Base-by-base conservation (phyloP, 164 flowering plant species). In the Magnolia kwangsiensis region DNA sequence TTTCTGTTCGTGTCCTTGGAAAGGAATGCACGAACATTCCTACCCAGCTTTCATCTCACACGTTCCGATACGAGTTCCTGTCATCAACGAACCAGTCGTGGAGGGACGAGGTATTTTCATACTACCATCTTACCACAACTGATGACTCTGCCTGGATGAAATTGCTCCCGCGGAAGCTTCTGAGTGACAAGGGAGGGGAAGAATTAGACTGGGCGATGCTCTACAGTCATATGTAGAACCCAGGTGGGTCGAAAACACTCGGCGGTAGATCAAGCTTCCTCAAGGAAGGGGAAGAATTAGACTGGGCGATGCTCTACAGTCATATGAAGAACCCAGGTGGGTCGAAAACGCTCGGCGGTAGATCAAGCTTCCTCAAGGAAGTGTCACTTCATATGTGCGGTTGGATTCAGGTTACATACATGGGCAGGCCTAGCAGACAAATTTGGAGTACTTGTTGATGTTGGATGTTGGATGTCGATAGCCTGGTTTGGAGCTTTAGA, bases 401-500 rank as follows among this genome's bases (percentile, higher is more conserved):
- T 77, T 96, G 87, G 88, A 88, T 11, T 82, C 85, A 0, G 68
- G 72, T 27, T 89, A 95, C 0, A 7, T 81, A 0, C 91, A 92
- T 51, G 86, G 94, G 51, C 61, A 10, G 18, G 99, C 95, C 4
- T 96, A 96, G 75, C 89, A 89, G 80, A 96, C 99, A 0, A 96
- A 96, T 82, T 83, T 96, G 82, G 92, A 96, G 84, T 96, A 96
- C 81, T 77, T 96, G 82, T 74, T 96, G 83, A 67, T 93, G 84
- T 76, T 96, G 84, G 83, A 67, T 93, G 84, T 76, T 96, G 84
- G 94, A 96, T 77, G 90, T 85, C 31, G 98, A 96, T 86, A 87
- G 84, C 0, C 73, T 96, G 83, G 92, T 89, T 5, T 96, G 96
- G 97, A 93, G 97, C 68, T 96, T 93, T 72, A 80, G 98, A 76